Conservation (phyloP, 2,329 filamentous ascomycete genomes). For the Fusarium albidum region DNA sequence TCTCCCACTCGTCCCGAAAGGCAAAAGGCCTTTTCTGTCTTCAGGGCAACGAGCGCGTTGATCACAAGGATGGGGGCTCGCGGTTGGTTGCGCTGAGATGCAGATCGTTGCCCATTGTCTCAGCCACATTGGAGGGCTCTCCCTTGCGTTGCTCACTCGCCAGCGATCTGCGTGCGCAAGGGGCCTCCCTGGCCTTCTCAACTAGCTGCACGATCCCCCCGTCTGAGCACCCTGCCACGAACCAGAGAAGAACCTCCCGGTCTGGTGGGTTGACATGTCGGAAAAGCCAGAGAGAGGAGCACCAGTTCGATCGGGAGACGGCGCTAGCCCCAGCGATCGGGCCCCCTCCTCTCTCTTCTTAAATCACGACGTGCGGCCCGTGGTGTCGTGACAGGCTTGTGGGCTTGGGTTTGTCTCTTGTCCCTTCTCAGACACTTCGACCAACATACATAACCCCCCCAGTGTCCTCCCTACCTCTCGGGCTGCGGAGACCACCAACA, state of each 20-base stretch:
- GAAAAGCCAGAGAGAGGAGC: not conserved
- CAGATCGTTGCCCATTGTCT: conserved; percentile 18
- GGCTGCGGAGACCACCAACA: conserved; percentile 20
- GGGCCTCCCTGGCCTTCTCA: not conserved
- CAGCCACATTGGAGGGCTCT: conserved; percentile 2
- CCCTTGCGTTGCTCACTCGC: conserved; percentile 24
- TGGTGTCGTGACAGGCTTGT: no score
- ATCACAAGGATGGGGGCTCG: not conserved
- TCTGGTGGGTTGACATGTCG: conserved; percentile 28
- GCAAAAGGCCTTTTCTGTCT: conserved; percentile 19
- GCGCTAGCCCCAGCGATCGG: not conserved
- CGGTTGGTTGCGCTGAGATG: conserved; percentile 6
- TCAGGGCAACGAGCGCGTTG: conserved; percentile 4
- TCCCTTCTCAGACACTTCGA: not conserved
- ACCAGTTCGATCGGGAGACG: conserved; percentile 22
- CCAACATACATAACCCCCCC: conserved; percentile 30
- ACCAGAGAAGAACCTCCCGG: conserved; percentile 7
- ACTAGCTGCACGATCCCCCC: conserved; percentile 18
- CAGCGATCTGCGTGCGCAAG: conserved; percentile 17
- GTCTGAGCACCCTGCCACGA: conserved; percentile 20
- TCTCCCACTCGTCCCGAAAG: conserved; percentile 1
- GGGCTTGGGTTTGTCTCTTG: not conserved
- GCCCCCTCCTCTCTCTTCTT: not conserved
- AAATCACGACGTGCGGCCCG: no score
- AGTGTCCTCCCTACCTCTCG: conserved; percentile 3